phyloP scores from a whole-genome alignment of 73 alveolate genomes.

The Paramecium octaurelia region DNA sequence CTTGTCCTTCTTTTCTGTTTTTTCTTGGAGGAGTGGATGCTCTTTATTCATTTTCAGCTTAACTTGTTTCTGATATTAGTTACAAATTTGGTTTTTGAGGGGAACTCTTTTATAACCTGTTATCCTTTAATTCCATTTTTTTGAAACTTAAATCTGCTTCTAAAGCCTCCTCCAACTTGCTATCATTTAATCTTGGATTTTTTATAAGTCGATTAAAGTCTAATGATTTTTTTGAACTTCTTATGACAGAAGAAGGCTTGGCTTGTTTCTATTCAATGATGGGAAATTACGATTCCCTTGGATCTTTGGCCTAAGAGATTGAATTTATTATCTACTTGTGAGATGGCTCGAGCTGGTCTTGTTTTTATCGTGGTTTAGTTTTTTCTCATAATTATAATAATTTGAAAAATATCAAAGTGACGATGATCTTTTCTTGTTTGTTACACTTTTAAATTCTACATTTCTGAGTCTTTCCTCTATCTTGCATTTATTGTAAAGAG shows the following conservation, averaged over 20 bases:
- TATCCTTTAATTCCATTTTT: background rate
- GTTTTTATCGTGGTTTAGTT: background rate
- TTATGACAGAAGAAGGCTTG: constrained; percentile 10
- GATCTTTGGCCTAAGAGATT: background rate
- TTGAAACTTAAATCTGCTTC: constrained; percentile 28
- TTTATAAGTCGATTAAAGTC: background rate
- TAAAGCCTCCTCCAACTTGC: background rate
- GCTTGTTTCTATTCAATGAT: background rate
- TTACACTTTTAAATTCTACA: background rate
- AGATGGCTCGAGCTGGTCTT: background rate
- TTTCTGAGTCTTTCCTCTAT: background rate
- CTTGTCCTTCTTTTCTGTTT: background rate
- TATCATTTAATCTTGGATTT: background rate
- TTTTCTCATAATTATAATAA: constrained; percentile 43
- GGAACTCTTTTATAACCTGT: background rate
- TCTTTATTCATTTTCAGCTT: background rate
- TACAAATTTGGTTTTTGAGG: background rate
- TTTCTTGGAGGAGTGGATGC: constrained; percentile 23
- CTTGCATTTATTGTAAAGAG: background rate
- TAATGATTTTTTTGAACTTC: constrained; percentile 41
- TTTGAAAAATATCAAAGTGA: constrained; percentile 1
- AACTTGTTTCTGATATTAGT: background rate
- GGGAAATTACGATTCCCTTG: background rate
- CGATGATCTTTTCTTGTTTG: background rate
- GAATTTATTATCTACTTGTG: background rate